Base-by-base conservation (phyloP, 805 yeast species). In the Metahyphopichia silvanorum region DNA sequence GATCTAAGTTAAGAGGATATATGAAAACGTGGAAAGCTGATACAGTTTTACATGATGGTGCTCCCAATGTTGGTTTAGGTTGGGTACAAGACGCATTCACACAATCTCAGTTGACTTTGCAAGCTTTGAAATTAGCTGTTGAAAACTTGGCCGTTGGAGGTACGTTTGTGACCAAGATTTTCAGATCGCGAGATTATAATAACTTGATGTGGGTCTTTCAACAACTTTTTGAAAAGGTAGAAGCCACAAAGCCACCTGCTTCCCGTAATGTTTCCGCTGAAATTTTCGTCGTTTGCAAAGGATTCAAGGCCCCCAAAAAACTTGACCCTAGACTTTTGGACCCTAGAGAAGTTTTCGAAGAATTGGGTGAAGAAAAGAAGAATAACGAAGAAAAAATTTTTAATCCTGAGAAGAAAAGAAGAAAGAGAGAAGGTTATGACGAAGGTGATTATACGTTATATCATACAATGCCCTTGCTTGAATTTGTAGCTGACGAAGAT, bases 41-140 rank as follows among this genome's bases (percentile, higher is more conserved):
- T 55, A 86, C 95, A 0, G 98, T 93, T 13, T 67, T 93, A 54
- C 98, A 93, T 63, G 99, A 93, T 74, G 99, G 99, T 81, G 99
- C 99, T 18, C 99, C 99, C 19, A 93, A 93, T 54, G 98, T 93
- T 49, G 99, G 99, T 82, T 74, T 93, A 53, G 95, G 96, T n/a
- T 93, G 99, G 99, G 93, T 86, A 14, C 99, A 93, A 62, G 99
- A 93, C 77, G 98, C 99, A 1, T 93, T 86, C 65, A 87, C 98
- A 2, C 99, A 93, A 66, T 87, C 96, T 17, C 98, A 91, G 55
- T 77, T 93, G 47, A 94, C 96, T 19, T 69, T 93, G 46, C 96
- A 89, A 66, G 95, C 98, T 20, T 71, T 93, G 51, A 87, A 82
- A 57, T 71, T 93, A 39, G 99, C 98, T 1, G 96, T 82, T 10